A percentile compares a stretch with the other conserved stretches of the same genome.
These are phyloP conservation scores for Blastobotrys apis DNA, from an alignment of 1,139 yeast genomes.

Conservation along the genomic window DNA sequence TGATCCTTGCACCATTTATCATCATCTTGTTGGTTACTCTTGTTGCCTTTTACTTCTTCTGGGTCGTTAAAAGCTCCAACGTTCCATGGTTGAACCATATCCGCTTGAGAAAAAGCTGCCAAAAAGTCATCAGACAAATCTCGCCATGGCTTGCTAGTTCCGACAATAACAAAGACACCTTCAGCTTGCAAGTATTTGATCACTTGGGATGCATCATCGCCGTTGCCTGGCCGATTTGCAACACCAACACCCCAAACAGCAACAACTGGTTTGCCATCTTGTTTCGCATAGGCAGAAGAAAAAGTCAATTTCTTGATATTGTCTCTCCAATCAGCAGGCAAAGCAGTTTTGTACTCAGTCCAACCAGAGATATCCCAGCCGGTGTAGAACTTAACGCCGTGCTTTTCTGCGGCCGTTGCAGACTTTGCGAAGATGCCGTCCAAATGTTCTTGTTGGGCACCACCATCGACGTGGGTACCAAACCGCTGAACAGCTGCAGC, in stretches of 20 bases:
- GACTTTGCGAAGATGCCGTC: conserved; percentile 2
- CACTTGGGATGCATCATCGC: not conserved
- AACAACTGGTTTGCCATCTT: conserved; percentile 11
- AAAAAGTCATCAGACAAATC: not conserved
- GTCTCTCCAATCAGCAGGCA: conserved; percentile 6
- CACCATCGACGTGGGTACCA: conserved; percentile 9
- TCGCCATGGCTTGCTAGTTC: not conserved
- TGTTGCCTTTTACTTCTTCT: not conserved
- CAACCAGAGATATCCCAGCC: conserved; percentile 11
- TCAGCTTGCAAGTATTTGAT: conserved; percentile 2
- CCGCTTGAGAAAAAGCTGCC: not conserved
- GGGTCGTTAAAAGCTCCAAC: conserved; percentile 2
- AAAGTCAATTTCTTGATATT: not conserved
- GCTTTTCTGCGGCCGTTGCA: conserved; percentile 2
- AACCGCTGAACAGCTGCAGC: conserved; percentile 11
- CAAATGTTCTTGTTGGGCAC: not conserved
- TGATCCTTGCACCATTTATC: not conserved
- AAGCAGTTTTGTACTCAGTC: conserved; percentile 8
- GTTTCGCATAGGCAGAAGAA: conserved; percentile 6
- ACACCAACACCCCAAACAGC: conserved; percentile 11
- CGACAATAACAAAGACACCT: conserved; percentile 8
- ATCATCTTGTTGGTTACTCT: not conserved
- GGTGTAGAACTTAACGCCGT: conserved; percentile 5
- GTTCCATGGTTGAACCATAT: conserved; percentile 9
- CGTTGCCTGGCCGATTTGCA: conserved; percentile 2